These are phyloP conservation scores for Oenanthe javanica DNA, from an alignment of 140 eudicot species.

Conservation along the genomic window DNA sequence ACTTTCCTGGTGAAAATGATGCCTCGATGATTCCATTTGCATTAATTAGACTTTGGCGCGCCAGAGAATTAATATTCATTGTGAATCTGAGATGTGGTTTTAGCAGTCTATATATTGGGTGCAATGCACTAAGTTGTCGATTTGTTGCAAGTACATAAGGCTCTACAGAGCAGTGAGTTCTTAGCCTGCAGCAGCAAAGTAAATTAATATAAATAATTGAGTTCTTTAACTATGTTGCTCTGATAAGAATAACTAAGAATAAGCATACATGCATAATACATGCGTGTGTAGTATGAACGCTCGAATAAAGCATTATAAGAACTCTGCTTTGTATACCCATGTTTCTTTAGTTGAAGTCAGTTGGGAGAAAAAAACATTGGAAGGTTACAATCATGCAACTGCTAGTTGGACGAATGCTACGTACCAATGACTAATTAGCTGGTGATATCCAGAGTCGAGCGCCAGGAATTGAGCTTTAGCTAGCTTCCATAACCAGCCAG, in stretches of 20 bases:
- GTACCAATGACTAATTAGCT: slow-evolving; percentile 53
- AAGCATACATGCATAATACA: neutral
- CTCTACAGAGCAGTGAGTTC: slow-evolving; percentile 63
- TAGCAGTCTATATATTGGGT: slow-evolving; percentile 55
- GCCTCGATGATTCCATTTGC: slow-evolving; percentile 53
- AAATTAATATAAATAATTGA: too few relatives aligned
- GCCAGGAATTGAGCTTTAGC: slow-evolving; percentile 53
- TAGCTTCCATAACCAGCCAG: slow-evolving; percentile 59
- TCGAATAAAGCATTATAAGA: neutral
- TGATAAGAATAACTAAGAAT: neutral
- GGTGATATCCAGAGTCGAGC: slow-evolving; percentile 54
- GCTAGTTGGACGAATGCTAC: neutral
- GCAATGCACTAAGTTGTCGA: slow-evolving; percentile 63
- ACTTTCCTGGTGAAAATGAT: slow-evolving; percentile 36
- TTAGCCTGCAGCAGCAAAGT: slow-evolving; percentile 35
- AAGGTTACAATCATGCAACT: neutral
- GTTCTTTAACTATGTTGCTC: neutral
- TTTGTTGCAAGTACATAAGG: slow-evolving; percentile 62
- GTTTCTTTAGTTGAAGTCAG: neutral
- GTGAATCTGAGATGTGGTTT: slow-evolving; percentile 67
- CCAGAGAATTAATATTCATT: slow-evolving; percentile 59
- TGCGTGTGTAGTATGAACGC: neutral
- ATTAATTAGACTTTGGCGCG: slow-evolving; percentile 40
- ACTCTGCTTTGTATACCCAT: neutral
- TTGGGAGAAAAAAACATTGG: neutral